Evolutionary conservation across 2,329 filamentous ascomycete genomes (phyloP), one percentile per base, ranked within the genome.

Genomic region (Sporothrix schenckii): DNA sequence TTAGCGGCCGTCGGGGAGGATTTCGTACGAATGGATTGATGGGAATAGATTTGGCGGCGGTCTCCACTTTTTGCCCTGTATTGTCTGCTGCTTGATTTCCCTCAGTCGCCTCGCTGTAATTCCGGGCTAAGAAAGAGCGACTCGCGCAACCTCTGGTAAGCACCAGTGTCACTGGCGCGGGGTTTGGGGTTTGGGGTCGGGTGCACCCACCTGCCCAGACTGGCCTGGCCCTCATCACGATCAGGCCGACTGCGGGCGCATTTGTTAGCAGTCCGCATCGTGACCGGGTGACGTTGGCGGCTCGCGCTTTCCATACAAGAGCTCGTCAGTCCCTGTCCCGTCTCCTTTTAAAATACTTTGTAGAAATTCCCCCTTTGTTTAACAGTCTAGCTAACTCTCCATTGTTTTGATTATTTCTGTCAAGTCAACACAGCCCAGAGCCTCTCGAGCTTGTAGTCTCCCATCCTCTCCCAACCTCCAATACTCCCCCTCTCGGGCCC

Each of bases 21-120:
- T 44, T 67, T 67, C n/a, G 50, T 67, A 34, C 65, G 50, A 53
- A 44, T 67, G 50, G 65, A 47, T 54, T 65, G 61, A 65, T 63
- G 58, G 58, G n/a, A 63, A 47, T 61, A 47, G n/a, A 21, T 66
- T 52, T 52, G 21, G 47, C 47, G 34, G 7, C 7, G 1, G 50
- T 34, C 5, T 7, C 65, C 50, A 44, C 50, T 67, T 44, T 65
- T 19, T 49, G 41, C n/a, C 9, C 34, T 41, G 16, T 14, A 7
- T 3, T 30, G 41, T 4, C 41, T 19, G 14, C 4, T 19, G n/a
- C 47, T 49, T 16, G 14, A 44, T 34, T 34, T 9, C 7, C 34
- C 34, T 24, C 24, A 2, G 24, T 24, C 24, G 24, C 24, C 24
- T 47, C 41, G 41, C 47, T 14, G 47, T 19, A 7, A 49, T 24